Percentiles rank a stretch among this genome's conserved stretches.
Conservation (phyloP, 805 yeast species). For the Metschnikowia sp. region DNA sequence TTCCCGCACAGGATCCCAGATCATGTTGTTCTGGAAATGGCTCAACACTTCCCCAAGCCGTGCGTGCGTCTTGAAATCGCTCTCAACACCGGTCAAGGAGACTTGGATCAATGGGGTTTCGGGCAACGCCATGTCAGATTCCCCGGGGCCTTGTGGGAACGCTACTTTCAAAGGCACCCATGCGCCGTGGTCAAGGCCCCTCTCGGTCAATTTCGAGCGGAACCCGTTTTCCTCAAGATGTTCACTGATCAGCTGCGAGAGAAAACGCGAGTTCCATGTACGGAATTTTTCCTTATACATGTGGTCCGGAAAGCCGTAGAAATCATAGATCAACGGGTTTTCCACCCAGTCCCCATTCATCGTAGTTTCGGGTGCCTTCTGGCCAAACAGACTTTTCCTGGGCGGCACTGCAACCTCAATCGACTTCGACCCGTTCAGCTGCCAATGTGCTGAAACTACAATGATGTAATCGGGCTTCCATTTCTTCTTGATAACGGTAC, state of each 20-base stretch:
- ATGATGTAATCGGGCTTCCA: conserved; percentile 65
- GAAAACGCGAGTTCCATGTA: conserved; percentile 37
- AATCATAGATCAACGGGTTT: conserved; percentile 67
- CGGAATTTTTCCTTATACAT: conserved; percentile 65
- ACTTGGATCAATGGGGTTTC: conserved; percentile 51
- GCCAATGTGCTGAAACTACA: conserved; percentile 79
- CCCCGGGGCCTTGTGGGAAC: conserved; percentile 27
- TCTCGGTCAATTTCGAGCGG: conserved; percentile 38
- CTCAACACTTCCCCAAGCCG: conserved; percentile 56
- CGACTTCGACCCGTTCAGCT: conserved; percentile 37
- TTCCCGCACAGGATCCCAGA: conserved; percentile 27
- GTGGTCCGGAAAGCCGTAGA: conserved; percentile 64
- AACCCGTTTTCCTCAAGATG: conserved; percentile 44
- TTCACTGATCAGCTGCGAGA: conserved; percentile 45
- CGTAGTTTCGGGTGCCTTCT: neutral
- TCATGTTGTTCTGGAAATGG: conserved; percentile 43
- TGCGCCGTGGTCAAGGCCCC: conserved; percentile 81
- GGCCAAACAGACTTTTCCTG: neutral
- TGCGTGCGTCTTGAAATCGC: conserved; percentile 41
- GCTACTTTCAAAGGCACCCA: conserved; percentile 81
- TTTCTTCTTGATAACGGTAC: conserved; percentile 44
- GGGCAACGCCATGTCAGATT: conserved; percentile 29
- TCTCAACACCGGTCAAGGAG: conserved; percentile 40
- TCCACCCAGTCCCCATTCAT: conserved; percentile 26
- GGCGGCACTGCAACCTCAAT: conserved; percentile 51